Percentiles rank a stretch among this genome's conserved stretches.
Evolutionary conservation across 176 grass and related monocot species (phyloP).

Genomic region (Bromus sterilis): DNA sequence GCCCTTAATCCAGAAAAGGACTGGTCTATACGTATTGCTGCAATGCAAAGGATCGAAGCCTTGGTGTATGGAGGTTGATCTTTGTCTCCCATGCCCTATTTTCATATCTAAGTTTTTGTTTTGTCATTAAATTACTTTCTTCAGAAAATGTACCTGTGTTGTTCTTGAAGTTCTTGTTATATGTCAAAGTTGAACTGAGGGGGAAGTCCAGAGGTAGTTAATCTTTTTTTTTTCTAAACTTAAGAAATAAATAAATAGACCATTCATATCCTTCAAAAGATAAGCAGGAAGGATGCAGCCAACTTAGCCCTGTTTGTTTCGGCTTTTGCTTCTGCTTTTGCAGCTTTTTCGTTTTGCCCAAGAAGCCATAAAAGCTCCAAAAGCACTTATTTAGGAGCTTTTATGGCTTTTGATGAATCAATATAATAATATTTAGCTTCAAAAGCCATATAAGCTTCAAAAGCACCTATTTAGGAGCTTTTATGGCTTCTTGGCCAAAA

Average conservation of each 20-base stretch:
- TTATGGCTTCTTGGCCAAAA: no score
- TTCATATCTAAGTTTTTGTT: background rate
- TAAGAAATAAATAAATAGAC: background rate
- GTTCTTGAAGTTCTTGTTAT: background rate
- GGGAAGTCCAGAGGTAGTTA: background rate
- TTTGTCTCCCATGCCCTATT: conserved; percentile 1
- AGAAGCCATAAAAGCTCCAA: no score
- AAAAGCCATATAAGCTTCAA: no score
- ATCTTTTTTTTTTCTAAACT: background rate
- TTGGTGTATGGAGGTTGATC: conserved; percentile 62
- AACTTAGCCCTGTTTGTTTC: no score
- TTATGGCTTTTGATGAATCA: no score
- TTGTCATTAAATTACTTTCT: conserved; percentile 17
- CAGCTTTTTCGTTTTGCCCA: no score
- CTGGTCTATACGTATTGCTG: conserved; percentile 72
- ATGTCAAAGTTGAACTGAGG: conserved; percentile 2
- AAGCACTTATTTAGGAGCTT: no score
- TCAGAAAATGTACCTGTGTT: background rate
- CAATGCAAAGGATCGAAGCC: conserved; percentile 79
- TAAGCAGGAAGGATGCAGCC: background rate
- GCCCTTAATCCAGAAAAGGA: conserved; percentile 78
- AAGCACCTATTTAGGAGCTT: no score
- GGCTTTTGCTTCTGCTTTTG: no score
- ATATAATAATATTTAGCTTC: no score
- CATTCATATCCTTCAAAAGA: background rate